Base-by-base conservation (phyloP, 1,284 basidiomycete species). In the Kalmanozyma brasiliensis region DNA sequence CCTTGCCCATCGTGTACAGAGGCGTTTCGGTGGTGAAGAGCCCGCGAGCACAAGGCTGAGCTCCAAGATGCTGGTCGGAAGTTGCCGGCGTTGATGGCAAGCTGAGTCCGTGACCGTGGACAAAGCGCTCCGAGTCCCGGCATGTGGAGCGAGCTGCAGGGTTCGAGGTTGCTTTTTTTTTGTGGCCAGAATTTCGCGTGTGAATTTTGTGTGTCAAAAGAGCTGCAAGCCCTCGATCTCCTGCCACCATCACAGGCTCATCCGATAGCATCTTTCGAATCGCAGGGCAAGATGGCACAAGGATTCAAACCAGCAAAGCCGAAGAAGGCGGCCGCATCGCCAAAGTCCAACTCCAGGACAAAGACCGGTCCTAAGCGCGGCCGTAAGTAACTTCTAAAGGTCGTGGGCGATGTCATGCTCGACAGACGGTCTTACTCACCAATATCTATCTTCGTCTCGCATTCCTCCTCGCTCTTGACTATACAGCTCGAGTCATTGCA, bases 241-340 rank as follows among this genome's bases (percentile, higher is more conserved):
- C 14, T 19, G 33, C 51, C 22, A 44, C 45, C 38, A 49, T 41
- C 35, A 37, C 24, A 17, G 8, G 29, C 32, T 14, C 19, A 33
- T 33, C 24, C 32, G 38, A 48, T 20, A 43, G 29, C 40, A 13
- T 38, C 22, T 13, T 16, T 29, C 24, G 29, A 44, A 19, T 11
- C 36, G n/a, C n/a, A n/a, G 4, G 3, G 14, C 35, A 55, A 46
- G 30, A 74, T 74, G 72, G 72, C 72, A 6, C 72, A 74, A 53
- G 72, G 72, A 49, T 74, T 74, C 60, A 72, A 74, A 46, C 68
- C 72, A 13, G 53, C 72, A 7, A 74, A 74, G 45, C 47, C 72
- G 1, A 61, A 58, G 40, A 65, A 66, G 48, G 49, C 59, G 23
- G 37, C 49, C 3, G 29, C 62, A 13, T 49, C 62, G 22, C 43